phyloP scores from a whole-genome alignment of 495 filamentous ascomycete genomes.

The Neurospora intermedia region DNA sequence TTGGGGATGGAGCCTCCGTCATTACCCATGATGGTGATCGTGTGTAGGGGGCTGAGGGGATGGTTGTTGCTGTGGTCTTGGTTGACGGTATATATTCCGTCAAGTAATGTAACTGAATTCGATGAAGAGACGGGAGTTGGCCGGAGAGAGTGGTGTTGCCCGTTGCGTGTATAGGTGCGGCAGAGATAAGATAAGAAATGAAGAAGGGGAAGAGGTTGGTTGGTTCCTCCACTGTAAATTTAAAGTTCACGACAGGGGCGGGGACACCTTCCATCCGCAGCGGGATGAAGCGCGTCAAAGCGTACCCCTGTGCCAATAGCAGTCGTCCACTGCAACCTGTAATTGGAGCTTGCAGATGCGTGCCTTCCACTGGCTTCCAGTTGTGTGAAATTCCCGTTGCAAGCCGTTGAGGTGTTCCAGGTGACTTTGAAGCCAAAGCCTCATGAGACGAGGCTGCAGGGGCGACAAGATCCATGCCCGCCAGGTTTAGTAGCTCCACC shows the following conservation, averaged over 20 bases:
- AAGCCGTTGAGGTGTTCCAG: background rate
- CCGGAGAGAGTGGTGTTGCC: background rate
- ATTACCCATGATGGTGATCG: conserved; percentile 64
- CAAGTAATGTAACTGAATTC: background rate
- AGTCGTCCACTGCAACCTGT: background rate
- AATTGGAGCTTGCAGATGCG: background rate
- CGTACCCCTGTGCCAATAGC: background rate
- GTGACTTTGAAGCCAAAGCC: background rate
- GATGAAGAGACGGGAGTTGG: background rate
- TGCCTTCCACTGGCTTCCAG: background rate
- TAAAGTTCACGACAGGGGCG: background rate
- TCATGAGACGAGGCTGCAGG: background rate
- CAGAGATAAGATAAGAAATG: background rate
- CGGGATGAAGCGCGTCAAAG: background rate
- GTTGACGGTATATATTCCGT: background rate
- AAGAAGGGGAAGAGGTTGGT: background rate
- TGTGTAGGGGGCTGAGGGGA: background rate
- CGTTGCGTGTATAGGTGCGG: too few species aligned
- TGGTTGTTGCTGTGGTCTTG: background rate
- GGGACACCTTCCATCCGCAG: background rate
- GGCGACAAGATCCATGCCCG: background rate
- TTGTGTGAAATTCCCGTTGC: background rate
- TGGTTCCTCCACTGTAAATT: background rate
- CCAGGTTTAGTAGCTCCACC: background rate
- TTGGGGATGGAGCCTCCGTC: conserved; percentile 87